Evolutionary conservation across 129 eudicot genomes (phyloP).

Genomic region (Daucus carota): DH1_v3.0 NC_030386.2:38192501-38193000

Average conservation of each 20-base stretch:
- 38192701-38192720: too few relatives aligned
- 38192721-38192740: too few relatives aligned
- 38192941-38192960: constrained; percentile 17
- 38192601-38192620: constrained; percentile 28
- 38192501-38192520: neutral
- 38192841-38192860: constrained; percentile 65
- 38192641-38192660: constrained; percentile 23
- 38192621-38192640: constrained; percentile 19
- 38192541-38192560: constrained; percentile 27
- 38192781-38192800: neutral
- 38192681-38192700: too few relatives aligned
- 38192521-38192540: constrained; percentile 16
- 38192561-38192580: constrained; percentile 54
- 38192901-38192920: constrained; percentile 45
- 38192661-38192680: constrained; percentile 4
- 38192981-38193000: constrained; percentile 37
- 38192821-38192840: constrained; percentile 24
- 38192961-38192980: constrained; percentile 27
- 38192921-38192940: constrained; percentile 34
- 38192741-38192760: too few relatives aligned
- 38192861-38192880: constrained; percentile 47
- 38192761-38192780: too few relatives aligned
- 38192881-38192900: constrained; percentile 54
- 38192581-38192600: constrained; percentile 60
- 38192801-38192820: neutral